Evolutionary conservation across 495 filamentous ascomycete genomes (phyloP).

Genomic region (Tuber brumale): DNA sequence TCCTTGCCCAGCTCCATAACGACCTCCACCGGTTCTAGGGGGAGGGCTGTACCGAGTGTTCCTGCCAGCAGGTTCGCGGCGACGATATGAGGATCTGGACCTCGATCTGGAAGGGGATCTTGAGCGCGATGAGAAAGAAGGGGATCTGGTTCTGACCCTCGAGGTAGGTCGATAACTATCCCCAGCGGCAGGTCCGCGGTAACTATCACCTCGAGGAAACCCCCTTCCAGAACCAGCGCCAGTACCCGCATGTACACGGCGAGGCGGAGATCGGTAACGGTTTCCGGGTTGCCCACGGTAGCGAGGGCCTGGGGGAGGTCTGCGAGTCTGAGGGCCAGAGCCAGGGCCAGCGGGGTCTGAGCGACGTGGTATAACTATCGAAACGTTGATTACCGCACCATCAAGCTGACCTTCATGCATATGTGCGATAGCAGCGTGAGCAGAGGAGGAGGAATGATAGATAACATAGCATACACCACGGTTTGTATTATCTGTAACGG

Average conservation of each 20-base stretch:
- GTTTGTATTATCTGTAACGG: constrained; percentile 67
- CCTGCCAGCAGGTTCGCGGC: constrained; percentile 45
- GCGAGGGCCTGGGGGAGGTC: constrained; percentile 40
- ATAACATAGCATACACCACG: constrained; percentile 92
- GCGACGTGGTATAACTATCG: constrained; percentile 83
- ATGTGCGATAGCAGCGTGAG: constrained; percentile 82
- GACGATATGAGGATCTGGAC: constrained; percentile 51
- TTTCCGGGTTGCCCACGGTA: constrained; percentile 17
- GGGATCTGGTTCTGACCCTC: constrained; percentile 30
- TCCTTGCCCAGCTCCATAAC: constrained; percentile 44
- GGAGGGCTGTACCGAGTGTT: constrained; percentile 47
- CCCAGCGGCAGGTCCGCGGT: constrained; percentile 34
- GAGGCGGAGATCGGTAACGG: constrained; percentile 38
- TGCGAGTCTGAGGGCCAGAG: constrained; percentile 43
- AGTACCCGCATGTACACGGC: constrained; percentile 20
- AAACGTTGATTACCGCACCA: constrained; percentile 79
- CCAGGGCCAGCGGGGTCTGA: constrained; percentile 31
- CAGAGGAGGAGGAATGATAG: constrained; percentile 67
- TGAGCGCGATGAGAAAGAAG: constrained; percentile 32
- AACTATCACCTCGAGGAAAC: constrained; percentile 35
- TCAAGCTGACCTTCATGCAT: constrained; percentile 99
- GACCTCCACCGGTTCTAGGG: constrained; percentile 47
- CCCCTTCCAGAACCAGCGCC: constrained; percentile 19
- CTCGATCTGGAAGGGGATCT: constrained; percentile 31
- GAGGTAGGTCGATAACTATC: constrained; percentile 39